phyloP scores from a whole-genome alignment of 2,329 filamentous ascomycete genomes.

The Ploettnerulaceae sp. region DNA sequence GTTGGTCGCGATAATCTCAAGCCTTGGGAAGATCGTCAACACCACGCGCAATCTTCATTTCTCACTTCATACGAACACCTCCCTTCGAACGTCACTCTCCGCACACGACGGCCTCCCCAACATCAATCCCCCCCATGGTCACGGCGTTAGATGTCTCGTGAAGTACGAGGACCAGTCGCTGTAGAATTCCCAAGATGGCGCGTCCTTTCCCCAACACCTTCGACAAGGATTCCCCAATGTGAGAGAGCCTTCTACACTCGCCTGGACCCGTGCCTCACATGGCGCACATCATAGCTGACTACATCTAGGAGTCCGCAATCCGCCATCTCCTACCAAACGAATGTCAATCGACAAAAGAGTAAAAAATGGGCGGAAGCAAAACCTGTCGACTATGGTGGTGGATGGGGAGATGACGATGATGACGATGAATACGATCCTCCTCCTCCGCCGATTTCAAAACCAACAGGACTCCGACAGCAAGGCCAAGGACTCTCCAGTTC shows the following conservation, averaged over 20 bases:
- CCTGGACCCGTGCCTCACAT: constrained; percentile 1
- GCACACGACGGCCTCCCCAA: neutral
- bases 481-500: constrained; percentile 32
- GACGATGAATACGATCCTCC: constrained; percentile 56
- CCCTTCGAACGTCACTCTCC: neutral
- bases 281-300: constrained; percentile 9
- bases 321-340: constrained; percentile 61
- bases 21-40: constrained; percentile 6
- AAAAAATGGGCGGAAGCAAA: constrained; percentile 95
- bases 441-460: constrained; percentile 38
- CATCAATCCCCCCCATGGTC: constrained; percentile 17
- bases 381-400: constrained; percentile 80
- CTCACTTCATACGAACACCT: neutral
- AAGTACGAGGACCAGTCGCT: constrained; percentile 14
- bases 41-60: constrained; percentile 8
- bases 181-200: constrained; percentile 29
- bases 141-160: constrained; percentile 21
- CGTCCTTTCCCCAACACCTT: constrained; percentile 31
- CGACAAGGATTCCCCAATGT: constrained; percentile 31
- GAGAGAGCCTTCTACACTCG: constrained; percentile 8
- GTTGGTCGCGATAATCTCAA: constrained; percentile 6
- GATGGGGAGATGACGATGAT: constrained; percentile 76
- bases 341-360: constrained; percentile 84
- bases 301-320: constrained; percentile 25
- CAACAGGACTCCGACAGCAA: constrained; percentile 41